Percentiles rank a stretch among this genome's conserved stretches.
phyloP scores from a whole-genome alignment of 768 basidiomycete species.

The Lactifluus volemus region DNA sequence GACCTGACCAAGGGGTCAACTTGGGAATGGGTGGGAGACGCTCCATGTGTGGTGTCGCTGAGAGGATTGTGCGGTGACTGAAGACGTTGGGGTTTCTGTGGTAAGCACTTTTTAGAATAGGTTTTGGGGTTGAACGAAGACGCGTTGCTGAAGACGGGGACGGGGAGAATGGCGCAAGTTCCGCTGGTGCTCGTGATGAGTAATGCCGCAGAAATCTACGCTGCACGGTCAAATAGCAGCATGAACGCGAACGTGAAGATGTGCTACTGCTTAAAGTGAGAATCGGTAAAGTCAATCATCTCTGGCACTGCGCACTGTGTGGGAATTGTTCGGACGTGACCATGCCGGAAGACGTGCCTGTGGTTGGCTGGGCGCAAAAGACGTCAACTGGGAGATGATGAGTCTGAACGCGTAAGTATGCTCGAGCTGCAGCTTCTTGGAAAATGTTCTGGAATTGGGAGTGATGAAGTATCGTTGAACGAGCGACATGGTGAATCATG shows the following conservation, averaged over 20 bases:
- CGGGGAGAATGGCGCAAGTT: not conserved
- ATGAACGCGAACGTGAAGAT: not conserved
- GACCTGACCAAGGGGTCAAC: not conserved
- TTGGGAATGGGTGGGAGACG: not conserved
- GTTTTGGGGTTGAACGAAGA: not conserved
- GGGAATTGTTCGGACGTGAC: not conserved
- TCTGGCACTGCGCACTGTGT: not conserved
- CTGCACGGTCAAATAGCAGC: not conserved
- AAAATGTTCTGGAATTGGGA: slow-evolving; percentile 33
- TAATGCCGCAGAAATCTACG: not conserved
- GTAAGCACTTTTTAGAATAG: not conserved
- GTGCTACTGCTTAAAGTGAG: not conserved
- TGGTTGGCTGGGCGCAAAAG: not conserved
- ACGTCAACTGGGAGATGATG: not conserved
- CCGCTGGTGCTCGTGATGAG: slow-evolving; percentile 1
- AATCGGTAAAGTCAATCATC: not conserved
- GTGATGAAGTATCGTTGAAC: slow-evolving; percentile 19
- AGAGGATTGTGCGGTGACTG: not conserved
- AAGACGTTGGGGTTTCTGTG: not conserved
- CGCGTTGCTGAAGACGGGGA: not conserved
- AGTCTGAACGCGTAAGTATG: slow-evolving; percentile 31
- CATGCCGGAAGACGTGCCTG: not conserved
- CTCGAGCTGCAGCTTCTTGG: slow-evolving; percentile 42
- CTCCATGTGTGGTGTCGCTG: not conserved
- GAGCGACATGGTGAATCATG: slow-evolving; percentile 35